Conservation (phyloP, 768 basidiomycete genomes). For the Pleurotus ostreatus region DNA sequence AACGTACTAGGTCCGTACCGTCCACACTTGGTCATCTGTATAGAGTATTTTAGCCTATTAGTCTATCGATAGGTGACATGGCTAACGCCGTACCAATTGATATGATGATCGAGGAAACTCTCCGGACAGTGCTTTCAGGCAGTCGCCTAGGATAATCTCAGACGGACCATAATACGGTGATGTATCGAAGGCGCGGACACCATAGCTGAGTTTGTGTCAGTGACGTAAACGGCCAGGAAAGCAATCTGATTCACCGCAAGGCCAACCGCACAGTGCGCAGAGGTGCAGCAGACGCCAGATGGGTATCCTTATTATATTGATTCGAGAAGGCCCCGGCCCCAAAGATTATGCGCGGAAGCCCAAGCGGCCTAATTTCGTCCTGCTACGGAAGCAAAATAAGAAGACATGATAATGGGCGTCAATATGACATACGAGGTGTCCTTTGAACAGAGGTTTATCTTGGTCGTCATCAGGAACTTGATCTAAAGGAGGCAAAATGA, state of each 20-base stretch:
- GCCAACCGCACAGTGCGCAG: slow-evolving; percentile 70
- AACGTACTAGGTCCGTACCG: slow-evolving; percentile 63
- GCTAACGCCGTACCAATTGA: slow-evolving; percentile 47
- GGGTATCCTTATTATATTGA: slow-evolving; percentile 60
- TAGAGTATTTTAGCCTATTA: background rate
- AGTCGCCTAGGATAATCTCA: slow-evolving; percentile 71
- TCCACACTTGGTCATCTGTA: slow-evolving; percentile 83
- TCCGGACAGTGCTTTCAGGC: slow-evolving; percentile 48
- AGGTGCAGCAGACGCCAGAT: slow-evolving; percentile 52
- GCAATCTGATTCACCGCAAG: slow-evolving; percentile 48
- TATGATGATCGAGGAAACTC: slow-evolving; percentile 82
- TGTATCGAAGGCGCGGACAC: slow-evolving; percentile 79
- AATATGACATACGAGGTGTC: slow-evolving; percentile 31
- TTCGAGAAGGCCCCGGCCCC: slow-evolving; percentile 71
- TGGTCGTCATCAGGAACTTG: slow-evolving; percentile 25
- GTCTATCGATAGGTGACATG: background rate
- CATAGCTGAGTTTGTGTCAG: slow-evolving; percentile 51
- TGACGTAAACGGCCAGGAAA: background rate
- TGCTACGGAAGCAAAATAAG: slow-evolving; percentile 3
- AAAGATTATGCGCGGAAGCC: slow-evolving; percentile 52
- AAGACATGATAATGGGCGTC: background rate
- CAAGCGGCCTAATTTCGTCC: slow-evolving; percentile 27
- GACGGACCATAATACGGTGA: slow-evolving; percentile 78
- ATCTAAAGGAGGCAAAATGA: slow-evolving; percentile 12
- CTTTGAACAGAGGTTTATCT: slow-evolving; percentile 32